Percentiles rank a stretch among this genome's conserved stretches.
Evolutionary conservation across 2,329 filamentous ascomycete species (phyloP).

Genomic region (Tolypocladium inflatum): DNA sequence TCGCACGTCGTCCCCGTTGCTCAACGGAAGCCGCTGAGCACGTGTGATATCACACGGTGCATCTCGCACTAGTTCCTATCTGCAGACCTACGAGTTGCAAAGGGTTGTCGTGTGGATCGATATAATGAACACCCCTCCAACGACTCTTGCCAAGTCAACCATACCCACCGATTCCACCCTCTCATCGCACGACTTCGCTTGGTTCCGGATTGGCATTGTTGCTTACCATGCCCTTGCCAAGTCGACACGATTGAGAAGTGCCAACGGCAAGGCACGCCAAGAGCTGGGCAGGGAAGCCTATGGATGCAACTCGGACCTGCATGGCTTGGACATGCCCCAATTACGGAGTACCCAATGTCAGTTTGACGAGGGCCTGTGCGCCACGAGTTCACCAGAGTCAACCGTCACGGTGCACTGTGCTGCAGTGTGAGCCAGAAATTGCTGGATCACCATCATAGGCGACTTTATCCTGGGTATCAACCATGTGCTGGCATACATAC

Average conservation of each 20-base stretch:
- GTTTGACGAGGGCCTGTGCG: neutral
- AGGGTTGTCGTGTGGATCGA: neutral
- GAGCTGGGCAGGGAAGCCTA: no score
- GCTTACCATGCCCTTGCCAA: neutral
- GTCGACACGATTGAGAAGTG: neutral
- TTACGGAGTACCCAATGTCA: neutral
- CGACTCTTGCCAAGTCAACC: neutral
- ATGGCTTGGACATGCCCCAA: no score
- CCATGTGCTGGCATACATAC: neutral
- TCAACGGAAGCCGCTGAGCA: neutral
- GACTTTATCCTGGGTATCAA: slow-evolving; percentile 2
- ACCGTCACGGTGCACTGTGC: neutral
- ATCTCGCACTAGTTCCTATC: neutral
- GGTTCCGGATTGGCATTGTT: neutral
- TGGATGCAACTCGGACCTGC: no score
- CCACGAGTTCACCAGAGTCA: neutral
- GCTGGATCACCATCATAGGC: neutral
- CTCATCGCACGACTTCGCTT: neutral
- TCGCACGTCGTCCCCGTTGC: neutral
- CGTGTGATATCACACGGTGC: neutral
- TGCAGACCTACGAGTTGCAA: neutral
- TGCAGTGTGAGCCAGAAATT: neutral
- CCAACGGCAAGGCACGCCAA: no score
- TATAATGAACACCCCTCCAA: neutral
- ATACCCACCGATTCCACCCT: neutral